Conservation (phyloP, 1,139 yeast species). For the Pichia sp. region DNA sequence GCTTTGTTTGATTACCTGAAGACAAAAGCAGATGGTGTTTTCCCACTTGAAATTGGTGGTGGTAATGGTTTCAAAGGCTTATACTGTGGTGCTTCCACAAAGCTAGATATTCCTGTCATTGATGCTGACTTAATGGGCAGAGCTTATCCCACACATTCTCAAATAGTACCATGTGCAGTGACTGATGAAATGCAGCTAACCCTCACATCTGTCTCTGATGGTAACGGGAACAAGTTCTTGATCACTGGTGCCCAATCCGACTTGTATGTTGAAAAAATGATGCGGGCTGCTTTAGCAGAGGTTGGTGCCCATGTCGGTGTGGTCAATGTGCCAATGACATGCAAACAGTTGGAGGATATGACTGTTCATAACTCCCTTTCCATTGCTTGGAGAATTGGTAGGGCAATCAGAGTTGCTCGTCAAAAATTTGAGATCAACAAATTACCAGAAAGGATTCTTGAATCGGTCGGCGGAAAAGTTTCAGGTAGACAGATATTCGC, state of each 20-base stretch:
- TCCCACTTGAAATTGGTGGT: constrained; percentile 1
- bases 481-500: not conserved
- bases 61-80: not conserved
- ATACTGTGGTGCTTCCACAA: not conserved
- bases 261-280: not conserved
- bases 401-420: not conserved
- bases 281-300: not conserved
- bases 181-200: not conserved
- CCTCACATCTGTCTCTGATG: not conserved
- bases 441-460: not conserved
- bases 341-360: not conserved
- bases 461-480: not conserved
- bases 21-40: not conserved
- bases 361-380: not conserved
- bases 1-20: not conserved
- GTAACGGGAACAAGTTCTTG: not conserved
- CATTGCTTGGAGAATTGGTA: constrained; percentile 1
- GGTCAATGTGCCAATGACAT: not conserved
- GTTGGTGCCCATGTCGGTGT: not conserved
- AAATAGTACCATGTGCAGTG: not conserved
- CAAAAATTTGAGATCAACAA: not conserved
- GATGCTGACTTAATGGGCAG: constrained; percentile 1
- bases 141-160: constrained; percentile 1
- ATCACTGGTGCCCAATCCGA: not conserved
- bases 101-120: not conserved